phyloP scores from a whole-genome alignment of 345 rosid genomes.

The Brassica carinata region DNA sequence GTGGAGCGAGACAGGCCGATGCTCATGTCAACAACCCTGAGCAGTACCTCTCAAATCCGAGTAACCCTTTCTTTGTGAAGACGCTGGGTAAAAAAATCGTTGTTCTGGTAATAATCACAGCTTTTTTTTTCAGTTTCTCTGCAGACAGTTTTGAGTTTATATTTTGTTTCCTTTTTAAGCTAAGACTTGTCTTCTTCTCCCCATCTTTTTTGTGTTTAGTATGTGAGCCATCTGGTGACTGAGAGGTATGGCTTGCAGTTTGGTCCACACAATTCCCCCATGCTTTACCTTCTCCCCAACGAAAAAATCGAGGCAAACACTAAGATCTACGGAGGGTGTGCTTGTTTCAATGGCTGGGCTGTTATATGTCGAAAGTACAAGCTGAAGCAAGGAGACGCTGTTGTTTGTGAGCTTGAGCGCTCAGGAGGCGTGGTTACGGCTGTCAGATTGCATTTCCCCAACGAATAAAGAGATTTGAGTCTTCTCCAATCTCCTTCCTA shows the following conservation, averaged over 20 bases:
- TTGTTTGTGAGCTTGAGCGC: slow-evolving; percentile 33
- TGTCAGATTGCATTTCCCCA: slow-evolving; percentile 8
- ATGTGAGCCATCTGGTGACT: neutral
- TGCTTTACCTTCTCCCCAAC: slow-evolving; percentile 1
- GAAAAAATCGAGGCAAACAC: neutral
- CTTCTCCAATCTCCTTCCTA: neutral
- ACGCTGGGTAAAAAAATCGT: neutral
- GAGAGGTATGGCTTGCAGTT: slow-evolving; percentile 17
- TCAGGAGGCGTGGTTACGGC: slow-evolving; percentile 17
- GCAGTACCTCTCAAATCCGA: slow-evolving; percentile 26
- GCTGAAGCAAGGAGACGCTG: slow-evolving; percentile 5
- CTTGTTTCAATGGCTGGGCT: slow-evolving; percentile 26
- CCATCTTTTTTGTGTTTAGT: slow-evolving; percentile 8
- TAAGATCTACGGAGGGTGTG: neutral
- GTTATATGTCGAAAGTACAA: slow-evolving; percentile 5
- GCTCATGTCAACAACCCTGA: slow-evolving; percentile 11
- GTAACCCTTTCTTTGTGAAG: slow-evolving; percentile 24
- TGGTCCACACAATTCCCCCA: neutral
- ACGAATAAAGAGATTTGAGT: neutral
- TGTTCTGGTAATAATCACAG: slow-evolving; percentile 20
- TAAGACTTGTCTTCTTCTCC: neutral
- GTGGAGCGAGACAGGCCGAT: neutral
- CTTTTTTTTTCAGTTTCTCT: too few relatives aligned
- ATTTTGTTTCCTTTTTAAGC: neutral
- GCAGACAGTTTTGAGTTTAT: neutral